A percentile compares a stretch with the other conserved stretches of the same genome.
phyloP scores from a whole-genome alignment of 306 rosid genomes.

The Albizia julibrissin region DNA sequence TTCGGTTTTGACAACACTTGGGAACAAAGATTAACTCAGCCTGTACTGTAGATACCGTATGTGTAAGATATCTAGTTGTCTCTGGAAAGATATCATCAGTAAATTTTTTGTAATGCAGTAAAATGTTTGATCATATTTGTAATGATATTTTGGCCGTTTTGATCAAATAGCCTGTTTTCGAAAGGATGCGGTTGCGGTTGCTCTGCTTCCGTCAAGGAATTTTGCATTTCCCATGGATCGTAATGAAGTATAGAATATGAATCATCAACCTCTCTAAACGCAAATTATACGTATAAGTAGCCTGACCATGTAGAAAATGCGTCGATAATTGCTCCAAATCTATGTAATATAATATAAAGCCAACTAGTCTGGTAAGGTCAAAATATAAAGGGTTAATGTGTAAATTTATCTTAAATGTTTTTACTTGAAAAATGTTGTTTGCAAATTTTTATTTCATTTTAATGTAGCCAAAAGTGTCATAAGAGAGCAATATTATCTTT shows the following conservation, averaged over 20 bases:
- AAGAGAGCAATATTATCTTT: too few species aligned
- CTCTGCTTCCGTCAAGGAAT: background rate
- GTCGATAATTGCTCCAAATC: background rate
- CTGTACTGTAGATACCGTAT: constrained; percentile 30
- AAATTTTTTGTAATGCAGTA: background rate
- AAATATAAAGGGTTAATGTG: too few species aligned
- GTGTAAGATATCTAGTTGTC: background rate
- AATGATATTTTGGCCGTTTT: background rate
- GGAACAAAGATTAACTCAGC: constrained; percentile 20
- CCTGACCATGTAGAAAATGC: background rate
- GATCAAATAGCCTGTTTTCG: background rate
- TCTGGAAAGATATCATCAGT: background rate
- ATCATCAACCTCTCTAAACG: background rate
- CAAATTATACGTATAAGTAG: background rate
- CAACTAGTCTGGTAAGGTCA: background rate
- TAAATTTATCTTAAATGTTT: too few species aligned
- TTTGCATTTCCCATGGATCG: background rate
- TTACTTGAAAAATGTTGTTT: too few species aligned
- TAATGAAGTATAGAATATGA: background rate
- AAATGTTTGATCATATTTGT: background rate
- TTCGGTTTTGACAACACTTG: constrained; percentile 14
- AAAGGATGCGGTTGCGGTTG: background rate
- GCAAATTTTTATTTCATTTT: too few species aligned
- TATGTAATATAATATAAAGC: background rate
- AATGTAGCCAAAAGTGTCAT: too few species aligned